These are phyloP conservation scores for Cercospora sp. DNA, from an alignment of 2,329 filamentous ascomycete genomes.

Conservation along the genomic window DNA sequence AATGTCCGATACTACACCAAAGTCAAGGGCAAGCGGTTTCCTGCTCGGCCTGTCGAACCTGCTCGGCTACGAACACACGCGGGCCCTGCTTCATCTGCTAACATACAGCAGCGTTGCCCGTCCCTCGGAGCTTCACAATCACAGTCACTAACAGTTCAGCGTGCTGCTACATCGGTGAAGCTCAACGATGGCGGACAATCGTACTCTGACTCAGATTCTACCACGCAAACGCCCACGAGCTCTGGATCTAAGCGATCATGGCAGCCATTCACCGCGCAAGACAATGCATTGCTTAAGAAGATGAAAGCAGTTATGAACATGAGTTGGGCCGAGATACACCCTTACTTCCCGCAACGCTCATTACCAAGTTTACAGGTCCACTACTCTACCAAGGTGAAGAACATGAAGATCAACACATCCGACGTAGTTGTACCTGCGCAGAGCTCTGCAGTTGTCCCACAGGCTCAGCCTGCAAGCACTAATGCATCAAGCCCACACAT, in stretches of 20 bases:
- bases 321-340: constrained; percentile 42
- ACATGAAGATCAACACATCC: neutral
- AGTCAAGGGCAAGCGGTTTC: constrained; percentile 4
- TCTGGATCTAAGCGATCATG: neutral
- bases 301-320: constrained; percentile 44
- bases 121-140: neutral
- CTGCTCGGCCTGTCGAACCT: neutral
- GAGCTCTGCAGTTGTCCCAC: neutral
- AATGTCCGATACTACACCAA: constrained; percentile 32
- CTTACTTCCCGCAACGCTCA: constrained; percentile 40
- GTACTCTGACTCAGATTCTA: neutral
- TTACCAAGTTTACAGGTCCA: constrained; percentile 32
- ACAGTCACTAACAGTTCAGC: neutral
- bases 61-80: neutral
- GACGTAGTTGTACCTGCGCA: neutral
- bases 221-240: neutral
- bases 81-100: neutral
- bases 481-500: neutral
- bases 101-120: neutral
- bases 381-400: constrained; percentile 29
- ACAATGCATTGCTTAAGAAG: constrained; percentile 42
- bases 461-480: neutral
- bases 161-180: neutral
- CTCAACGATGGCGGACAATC: neutral
- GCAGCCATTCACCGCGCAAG: constrained; percentile 32